These are phyloP conservation scores for Phytophthora ohioensis DNA, from an alignment of 352 stramenopile species.

Conservation along the genomic window DNA sequence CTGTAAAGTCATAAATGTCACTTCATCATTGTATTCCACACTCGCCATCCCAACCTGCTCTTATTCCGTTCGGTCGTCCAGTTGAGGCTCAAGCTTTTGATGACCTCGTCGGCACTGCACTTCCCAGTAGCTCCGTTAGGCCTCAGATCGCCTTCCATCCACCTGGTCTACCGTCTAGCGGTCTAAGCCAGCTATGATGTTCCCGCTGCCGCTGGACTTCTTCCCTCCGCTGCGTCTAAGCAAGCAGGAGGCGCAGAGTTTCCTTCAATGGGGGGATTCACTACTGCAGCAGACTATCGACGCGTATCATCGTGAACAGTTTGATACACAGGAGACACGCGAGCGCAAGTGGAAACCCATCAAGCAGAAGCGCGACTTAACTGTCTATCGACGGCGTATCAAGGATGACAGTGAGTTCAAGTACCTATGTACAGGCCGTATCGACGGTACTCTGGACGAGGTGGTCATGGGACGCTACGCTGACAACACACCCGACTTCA, in stretches of 20 bases:
- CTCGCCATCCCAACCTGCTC: slow-evolving; percentile 9
- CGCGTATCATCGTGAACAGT: slow-evolving; percentile 73
- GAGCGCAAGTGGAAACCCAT: slow-evolving; percentile 79
- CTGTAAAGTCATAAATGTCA: neutral
- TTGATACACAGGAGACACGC: slow-evolving; percentile 63
- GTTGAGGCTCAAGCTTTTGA: slow-evolving; percentile 26
- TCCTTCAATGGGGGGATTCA: slow-evolving; percentile 71
- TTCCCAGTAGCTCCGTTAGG: slow-evolving; percentile 19
- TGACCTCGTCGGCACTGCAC: slow-evolving; percentile 9
- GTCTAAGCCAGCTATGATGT: slow-evolving; percentile 36
- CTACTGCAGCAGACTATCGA: slow-evolving; percentile 76
- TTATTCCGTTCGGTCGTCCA: slow-evolving; percentile 10
- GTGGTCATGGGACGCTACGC: slow-evolving; percentile 82
- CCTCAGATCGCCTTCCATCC: slow-evolving; percentile 8
- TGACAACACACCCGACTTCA: slow-evolving; percentile 74
- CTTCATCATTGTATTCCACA: neutral
- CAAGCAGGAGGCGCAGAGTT: slow-evolving; percentile 52
- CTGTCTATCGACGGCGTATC: slow-evolving; percentile 61
- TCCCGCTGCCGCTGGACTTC: slow-evolving; percentile 69
- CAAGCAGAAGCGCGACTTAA: slow-evolving; percentile 69
- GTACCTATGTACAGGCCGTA: slow-evolving; percentile 68
- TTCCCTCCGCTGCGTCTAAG: slow-evolving; percentile 66
- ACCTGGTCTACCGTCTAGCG: neutral
- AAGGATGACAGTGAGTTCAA: slow-evolving; percentile 63
- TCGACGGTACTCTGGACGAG: slow-evolving; percentile 78